Evolutionary conservation across 176 grass and related monocot genomes (phyloP), one percentile per base, ranked within the genome.

Genomic region (Echinochloa phyllopogon): DNA sequence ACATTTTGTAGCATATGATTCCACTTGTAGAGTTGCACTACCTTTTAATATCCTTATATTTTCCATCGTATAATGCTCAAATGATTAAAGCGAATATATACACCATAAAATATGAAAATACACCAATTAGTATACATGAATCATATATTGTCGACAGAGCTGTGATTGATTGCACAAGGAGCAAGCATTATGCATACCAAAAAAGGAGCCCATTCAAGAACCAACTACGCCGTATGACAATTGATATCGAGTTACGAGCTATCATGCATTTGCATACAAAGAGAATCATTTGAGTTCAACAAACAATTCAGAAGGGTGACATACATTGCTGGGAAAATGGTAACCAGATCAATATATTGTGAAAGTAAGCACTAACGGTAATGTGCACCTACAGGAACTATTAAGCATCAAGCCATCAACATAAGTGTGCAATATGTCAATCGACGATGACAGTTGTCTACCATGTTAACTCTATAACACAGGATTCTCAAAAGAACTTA

Each of bases 211-310:
- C 8, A 27, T 24, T 67, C 43, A 75, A 69, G 50, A 85, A 53
- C 51, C 21, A 79, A 17, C 11, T 69, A 74, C 58, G 40, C 27
- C 10, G 58, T 48, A 12, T 75, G 29, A 42, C 10, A 58, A 69
- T 41, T 38, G 15, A 75, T 42, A 29, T 20, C 8, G 3, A 60
- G 57, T 12, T 60, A 60, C 25, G 48, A 60, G 37, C n/a, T 60
- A 3, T 84, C 27, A 89, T 43, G 42, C 11, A 74, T 40, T 72
- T 78, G 6, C 49, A 81, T 75, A 42, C 59, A 88, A 84, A 88
- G 14, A 29, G 72, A 82, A 72, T 4, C 24, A 55, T 82, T 76
- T 65, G 18, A 81, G 88, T 20, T 78, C 27, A 43, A 23, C 43
- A 51, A 48, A 74, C 8, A 67, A 58, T 82, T 82, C 39, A 82